Percentiles rank a stretch among this genome's conserved stretches.
phyloP scores from a whole-genome alignment of 2,329 filamentous ascomycete genomes.

The Elsinoe ampelina region DNA sequence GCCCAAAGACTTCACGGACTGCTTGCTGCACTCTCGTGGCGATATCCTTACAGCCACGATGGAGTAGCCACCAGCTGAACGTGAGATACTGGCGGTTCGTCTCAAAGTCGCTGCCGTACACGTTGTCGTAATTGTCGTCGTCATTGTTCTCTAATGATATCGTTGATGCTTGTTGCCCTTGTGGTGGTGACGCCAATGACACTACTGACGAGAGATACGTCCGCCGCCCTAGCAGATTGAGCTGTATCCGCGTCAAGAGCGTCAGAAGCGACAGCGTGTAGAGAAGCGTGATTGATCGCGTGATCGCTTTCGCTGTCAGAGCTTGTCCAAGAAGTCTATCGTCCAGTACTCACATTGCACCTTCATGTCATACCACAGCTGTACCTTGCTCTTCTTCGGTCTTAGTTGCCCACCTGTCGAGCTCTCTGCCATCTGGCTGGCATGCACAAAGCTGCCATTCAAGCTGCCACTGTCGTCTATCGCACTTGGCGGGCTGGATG shows the following conservation, averaged over 20 bases:
- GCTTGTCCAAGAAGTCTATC: neutral
- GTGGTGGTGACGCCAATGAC: conserved; percentile 66
- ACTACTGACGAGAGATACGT: conserved; percentile 96
- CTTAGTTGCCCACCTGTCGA: conserved; percentile 37
- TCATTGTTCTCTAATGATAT: conserved; percentile 92
- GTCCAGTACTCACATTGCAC: conserved; percentile 67
- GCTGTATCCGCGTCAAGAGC: conserved; percentile 86
- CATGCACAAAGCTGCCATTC: conserved; percentile 74
- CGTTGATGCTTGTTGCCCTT: conserved; percentile 53
- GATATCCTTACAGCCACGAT: conserved; percentile 77
- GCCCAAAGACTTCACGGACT: conserved; percentile 82
- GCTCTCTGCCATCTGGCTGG: conserved; percentile 59
- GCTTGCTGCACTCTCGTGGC: conserved; percentile 74
- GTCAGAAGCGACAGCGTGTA: conserved; percentile 86
- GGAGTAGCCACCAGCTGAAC: conserved; percentile 96
- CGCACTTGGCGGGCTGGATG: conserved; percentile 54
- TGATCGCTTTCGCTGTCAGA: conserved; percentile 56
- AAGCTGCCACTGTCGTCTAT: conserved; percentile 74
- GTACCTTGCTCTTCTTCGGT: conserved; percentile 73
- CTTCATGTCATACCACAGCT: conserved; percentile 95
- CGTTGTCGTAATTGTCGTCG: conserved; percentile 72
- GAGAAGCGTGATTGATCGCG: conserved; percentile 79
- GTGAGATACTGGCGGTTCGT: conserved; percentile 91
- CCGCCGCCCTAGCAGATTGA: conserved; percentile 89
- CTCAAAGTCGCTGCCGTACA: conserved; percentile 88